Percentiles rank a stretch among this genome's conserved stretches.
Evolutionary conservation across 257 asterid genomes (phyloP).

Genomic region (Henckelia pumila): DNA sequence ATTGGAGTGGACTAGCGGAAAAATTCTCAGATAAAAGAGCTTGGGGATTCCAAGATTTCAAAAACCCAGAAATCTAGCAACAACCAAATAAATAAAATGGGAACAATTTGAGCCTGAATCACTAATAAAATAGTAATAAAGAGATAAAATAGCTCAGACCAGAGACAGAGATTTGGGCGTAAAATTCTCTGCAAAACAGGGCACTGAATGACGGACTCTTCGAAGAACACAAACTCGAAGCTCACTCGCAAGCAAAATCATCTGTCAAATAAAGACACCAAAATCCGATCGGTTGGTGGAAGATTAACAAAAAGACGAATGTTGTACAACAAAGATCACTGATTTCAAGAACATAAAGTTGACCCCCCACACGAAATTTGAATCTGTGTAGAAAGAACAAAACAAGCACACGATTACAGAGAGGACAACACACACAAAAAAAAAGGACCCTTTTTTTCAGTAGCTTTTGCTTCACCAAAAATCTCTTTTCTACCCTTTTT

Average conservation of each 20-base stretch:
- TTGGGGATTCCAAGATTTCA: slow-evolving; percentile 33
- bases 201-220: slow-evolving; percentile 22
- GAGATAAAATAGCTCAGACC: slow-evolving; percentile 24
- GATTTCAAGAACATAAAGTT: not conserved
- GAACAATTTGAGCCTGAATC: slow-evolving; percentile 29
- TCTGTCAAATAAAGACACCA: slow-evolving; percentile 14
- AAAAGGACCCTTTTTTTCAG: slow-evolving; percentile 13
- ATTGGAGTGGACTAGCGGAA: slow-evolving; percentile 34
- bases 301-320: slow-evolving; percentile 26
- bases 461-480: slow-evolving; percentile 11
- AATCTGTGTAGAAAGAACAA: not conserved
- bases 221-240: slow-evolving; percentile 13
- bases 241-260: not conserved
- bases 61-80: slow-evolving; percentile 15
- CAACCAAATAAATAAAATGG: slow-evolving; percentile 20
- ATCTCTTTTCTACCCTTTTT: not conserved
- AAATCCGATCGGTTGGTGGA: not conserved
- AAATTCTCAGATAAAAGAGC: slow-evolving; percentile 54
- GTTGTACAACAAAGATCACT: slow-evolving; percentile 11
- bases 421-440: no score
- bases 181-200: slow-evolving; percentile 32
- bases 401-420: slow-evolving; percentile 7
- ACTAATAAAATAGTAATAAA: slow-evolving; percentile 6
- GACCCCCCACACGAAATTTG: slow-evolving; percentile 5
- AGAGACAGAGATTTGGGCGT: slow-evolving; percentile 8